phyloP scores from a whole-genome alignment of 2,329 filamentous ascomycete genomes.

The Penicillium sp. region DNA sequence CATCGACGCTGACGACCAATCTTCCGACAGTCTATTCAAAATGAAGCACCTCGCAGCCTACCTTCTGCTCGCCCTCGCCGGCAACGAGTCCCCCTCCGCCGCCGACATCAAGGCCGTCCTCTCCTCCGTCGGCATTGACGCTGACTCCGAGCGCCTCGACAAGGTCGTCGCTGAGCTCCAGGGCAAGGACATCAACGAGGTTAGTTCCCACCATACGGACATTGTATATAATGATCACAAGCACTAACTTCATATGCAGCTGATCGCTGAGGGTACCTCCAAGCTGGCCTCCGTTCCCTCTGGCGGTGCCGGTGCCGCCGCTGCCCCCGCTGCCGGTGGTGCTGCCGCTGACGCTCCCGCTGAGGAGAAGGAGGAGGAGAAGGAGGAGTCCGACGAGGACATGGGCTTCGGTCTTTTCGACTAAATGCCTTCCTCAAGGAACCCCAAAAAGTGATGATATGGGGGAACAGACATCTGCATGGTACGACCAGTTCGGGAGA shows the following conservation, averaged over 20 bases:
- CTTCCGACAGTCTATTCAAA: conserved; percentile 57
- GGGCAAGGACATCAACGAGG: conserved; percentile 79
- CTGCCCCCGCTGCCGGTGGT: conserved; percentile 62
- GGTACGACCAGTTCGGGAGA: conserved; percentile 36
- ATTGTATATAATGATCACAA: background rate
- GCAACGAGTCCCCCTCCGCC: conserved; percentile 86
- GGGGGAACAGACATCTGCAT: conserved; percentile 59
- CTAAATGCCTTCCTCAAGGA: conserved; percentile 42
- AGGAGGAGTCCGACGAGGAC: conserved; percentile 74
- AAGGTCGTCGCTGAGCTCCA: conserved; percentile 80
- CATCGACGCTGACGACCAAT: conserved; percentile 24
- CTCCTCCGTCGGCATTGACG: conserved; percentile 91
- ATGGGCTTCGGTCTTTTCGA: conserved; percentile 78
- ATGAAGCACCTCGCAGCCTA: conserved; percentile 99
- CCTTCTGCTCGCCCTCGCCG: conserved; percentile 92
- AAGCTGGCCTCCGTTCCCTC: conserved; percentile 99
- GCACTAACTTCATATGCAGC: conserved; percentile 55
- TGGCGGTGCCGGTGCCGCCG: conserved; percentile 70
- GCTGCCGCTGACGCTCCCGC: conserved; percentile 66
- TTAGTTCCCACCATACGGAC: conserved; percentile 51
- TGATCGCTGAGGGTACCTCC: conserved; percentile 84
- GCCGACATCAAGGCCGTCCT: conserved; percentile 87
- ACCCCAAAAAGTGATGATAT: conserved; percentile 61
- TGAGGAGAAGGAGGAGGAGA: conserved; percentile 77
- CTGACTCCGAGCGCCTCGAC: conserved; percentile 81